A percentile compares a stretch with the other conserved stretches of the same genome.
phyloP scores from a whole-genome alignment of 169 alveolate genomes.

The Pseudocohnilembus persalinus region DNA sequence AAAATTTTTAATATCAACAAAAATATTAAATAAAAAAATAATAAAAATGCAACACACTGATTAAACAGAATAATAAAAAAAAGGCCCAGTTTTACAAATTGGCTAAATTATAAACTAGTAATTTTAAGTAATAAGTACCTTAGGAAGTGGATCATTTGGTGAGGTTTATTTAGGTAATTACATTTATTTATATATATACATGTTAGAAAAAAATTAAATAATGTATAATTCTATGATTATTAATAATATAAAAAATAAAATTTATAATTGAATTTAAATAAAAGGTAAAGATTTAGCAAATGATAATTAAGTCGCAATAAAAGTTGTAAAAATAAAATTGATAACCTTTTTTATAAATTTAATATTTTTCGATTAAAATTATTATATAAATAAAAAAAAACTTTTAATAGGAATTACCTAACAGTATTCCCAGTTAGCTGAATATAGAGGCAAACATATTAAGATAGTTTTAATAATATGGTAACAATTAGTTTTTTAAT shows the following conservation, averaged over 20 bases:
- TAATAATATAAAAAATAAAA: constrained; percentile 1
- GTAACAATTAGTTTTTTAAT: background rate
- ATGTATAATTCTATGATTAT: background rate
- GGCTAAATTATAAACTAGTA: background rate
- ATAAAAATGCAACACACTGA: no score
- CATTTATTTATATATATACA: no score
- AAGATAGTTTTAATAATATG: background rate
- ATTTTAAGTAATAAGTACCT: constrained; percentile 22
- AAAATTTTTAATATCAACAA: no score
- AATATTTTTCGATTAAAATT: no score
- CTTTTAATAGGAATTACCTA: background rate
- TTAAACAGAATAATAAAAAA: no score
- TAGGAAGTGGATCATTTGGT: constrained; percentile 51
- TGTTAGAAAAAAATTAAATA: background rate
- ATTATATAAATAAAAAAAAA: no score
- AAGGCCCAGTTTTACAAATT: no score
- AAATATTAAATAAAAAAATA: no score
- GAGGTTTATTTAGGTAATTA: constrained; percentile 37
- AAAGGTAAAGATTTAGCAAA: constrained; percentile 1
- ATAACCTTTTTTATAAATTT: background rate
- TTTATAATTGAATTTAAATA: background rate
- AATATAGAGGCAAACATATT: background rate
- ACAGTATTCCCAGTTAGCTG: background rate
- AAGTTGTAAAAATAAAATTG: constrained; percentile 50
- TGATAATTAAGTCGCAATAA: constrained; percentile 54